Evolutionary conservation across 2,329 filamentous ascomycete genomes (phyloP), one percentile per base, ranked within the genome.

Genomic region (Verticillium zaregamsianum): DNA sequence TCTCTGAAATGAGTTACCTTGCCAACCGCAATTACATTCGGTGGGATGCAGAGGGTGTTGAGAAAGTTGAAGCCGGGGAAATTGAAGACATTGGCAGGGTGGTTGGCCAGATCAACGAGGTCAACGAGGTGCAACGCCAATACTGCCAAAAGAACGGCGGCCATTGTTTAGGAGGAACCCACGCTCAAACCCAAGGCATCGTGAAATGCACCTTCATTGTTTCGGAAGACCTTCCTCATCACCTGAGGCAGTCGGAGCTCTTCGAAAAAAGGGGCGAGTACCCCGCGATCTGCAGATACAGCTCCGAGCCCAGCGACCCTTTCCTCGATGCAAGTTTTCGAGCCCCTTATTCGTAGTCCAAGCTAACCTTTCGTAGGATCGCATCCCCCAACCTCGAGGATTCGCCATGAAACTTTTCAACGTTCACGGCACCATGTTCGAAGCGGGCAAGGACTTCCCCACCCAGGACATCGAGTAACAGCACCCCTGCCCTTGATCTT

Each of bases 321-420:
- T 45, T 45, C 5, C 37, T 40, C 17, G 37, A 40, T 40, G 12
- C 17, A 40, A 40, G 37, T 5, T 9, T 33, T 33, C 32, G 5
- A 5, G 12, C 8, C 32, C 32, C 8, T 2, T 12, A 35, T 35
- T 8, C 32, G 12, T 8, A 35, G 5, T 2, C 12, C 12, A 8
- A 35, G 32, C 32, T 35, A 12, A 35, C 3, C 32, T 35, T 35
- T 8, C 3, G 32, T 2, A 35, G 32, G 32, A 35, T 35, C 6
- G 3, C 12, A 8, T 35, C 5, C 8, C 32, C 32, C 32, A 35
- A 4, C 32, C 32, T 35, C 6, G 32, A 8, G 32, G 32, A 28
- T 77, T 82, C 52, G 76, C 70, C 12, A 80, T 83, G 72, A 82
- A 82, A 65, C 67, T 82, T 52, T 83, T 83, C 68, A 74, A 77